phyloP scores from a whole-genome alignment of 495 filamentous ascomycete genomes.

The Tuber borchii region DNA sequence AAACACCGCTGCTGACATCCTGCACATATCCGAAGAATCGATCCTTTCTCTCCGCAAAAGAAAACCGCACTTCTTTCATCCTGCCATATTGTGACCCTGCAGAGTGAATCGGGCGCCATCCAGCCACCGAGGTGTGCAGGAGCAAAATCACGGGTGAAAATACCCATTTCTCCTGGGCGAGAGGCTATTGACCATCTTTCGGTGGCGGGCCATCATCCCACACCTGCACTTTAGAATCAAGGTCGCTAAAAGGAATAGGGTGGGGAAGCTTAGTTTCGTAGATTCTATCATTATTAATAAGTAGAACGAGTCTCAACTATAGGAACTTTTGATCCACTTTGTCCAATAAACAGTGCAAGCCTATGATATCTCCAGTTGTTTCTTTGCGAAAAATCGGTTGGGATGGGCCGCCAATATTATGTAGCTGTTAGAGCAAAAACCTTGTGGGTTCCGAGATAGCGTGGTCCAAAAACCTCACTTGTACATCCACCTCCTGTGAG shows the following conservation, averaged over 20 bases:
- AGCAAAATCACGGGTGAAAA: slow-evolving; percentile 18
- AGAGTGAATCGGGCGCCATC: slow-evolving; percentile 21
- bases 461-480: slow-evolving; percentile 38
- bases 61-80: slow-evolving; percentile 39
- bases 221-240: slow-evolving; percentile 25
- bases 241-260: slow-evolving; percentile 36
- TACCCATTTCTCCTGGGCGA: slow-evolving; percentile 26
- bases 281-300: slow-evolving; percentile 9
- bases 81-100: slow-evolving; percentile 27
- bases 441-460: slow-evolving; percentile 39
- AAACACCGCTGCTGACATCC: slow-evolving; percentile 16
- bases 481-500: slow-evolving; percentile 26
- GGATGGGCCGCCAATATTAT: slow-evolving; percentile 18
- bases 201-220: slow-evolving; percentile 39
- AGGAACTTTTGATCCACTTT: slow-evolving; percentile 38
- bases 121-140: slow-evolving; percentile 29
- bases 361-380: slow-evolving; percentile 29
- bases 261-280: slow-evolving; percentile 13
- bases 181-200: slow-evolving; percentile 24
- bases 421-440: slow-evolving; percentile 34
- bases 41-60: slow-evolving; percentile 16
- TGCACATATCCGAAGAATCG: slow-evolving; percentile 30
- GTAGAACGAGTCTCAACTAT: slow-evolving; percentile 35
- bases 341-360: slow-evolving; percentile 41
- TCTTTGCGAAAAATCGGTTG: slow-evolving; percentile 30